Base-by-base conservation (phyloP, 306 rosid genomes). In the Myrica gale region DNA sequence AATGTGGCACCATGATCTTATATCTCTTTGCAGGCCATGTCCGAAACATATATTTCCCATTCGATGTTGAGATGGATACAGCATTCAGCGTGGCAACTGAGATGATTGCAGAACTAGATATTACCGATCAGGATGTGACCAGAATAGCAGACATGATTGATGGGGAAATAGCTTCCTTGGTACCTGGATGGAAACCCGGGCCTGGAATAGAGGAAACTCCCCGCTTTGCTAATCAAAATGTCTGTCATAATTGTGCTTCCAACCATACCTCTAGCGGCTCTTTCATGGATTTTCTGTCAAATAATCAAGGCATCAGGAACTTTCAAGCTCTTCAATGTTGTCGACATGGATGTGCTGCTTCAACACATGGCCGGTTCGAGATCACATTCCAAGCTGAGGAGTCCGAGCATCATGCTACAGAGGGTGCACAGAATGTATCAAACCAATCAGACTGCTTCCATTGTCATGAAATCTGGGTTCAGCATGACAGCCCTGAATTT, bases 141-240 rank as follows among this genome's bases (percentile, higher is more conserved):
- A 75, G 90, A 60, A 93, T 93, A 87, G 98, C 97, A n/a, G 91
- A 88, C 79, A 93, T 90, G 98, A 93, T 93, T 20, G 97, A 93
- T 72, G 96, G 97, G 69, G 97, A 91, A 85, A 90, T 93, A 55
- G 84, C 91, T 72, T 85, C 89, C 20, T 76, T 93, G 83, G 96
- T 93, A 42, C 98, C 98, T 6, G 88, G 85, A 60, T 93, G 98
- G 98, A 79, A 81, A 45, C 72, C 82, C 1, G 96, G 90, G 45
- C 90, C 89, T 19, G 89, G 90, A 63, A 45, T 86, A 26, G 89
- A 78, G 68, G 98, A 94, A 82, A 82, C 96, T 4, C 81, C 88
- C 16, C 79, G 53, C 12, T 87, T 82, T 77, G 78, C 78, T 54
- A 83, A 80, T 77, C 93, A 85, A 79, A 75, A 54, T 57, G 39